A percentile compares a stretch with the other conserved stretches of the same genome.
These are phyloP conservation scores for Spatholobus suberectus DNA, from an alignment of 306 rosid genomes.

Conservation along the genomic window DNA sequence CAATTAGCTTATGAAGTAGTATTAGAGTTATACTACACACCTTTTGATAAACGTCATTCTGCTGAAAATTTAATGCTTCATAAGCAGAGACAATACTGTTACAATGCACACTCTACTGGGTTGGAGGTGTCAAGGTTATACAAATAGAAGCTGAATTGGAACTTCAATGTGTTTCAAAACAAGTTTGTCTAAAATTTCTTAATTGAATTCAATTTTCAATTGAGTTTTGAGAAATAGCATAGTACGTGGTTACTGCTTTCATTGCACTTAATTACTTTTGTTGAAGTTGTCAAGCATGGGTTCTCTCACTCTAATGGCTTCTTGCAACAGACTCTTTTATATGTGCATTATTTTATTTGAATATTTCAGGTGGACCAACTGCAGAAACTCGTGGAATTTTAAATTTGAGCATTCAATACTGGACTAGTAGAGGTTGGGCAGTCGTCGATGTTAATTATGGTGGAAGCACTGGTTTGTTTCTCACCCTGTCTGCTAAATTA, in stretches of 20 bases:
- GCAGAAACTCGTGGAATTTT: conserved; percentile 76
- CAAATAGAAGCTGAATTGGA: not conserved
- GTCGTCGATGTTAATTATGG: conserved; percentile 89
- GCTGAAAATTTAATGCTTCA: not conserved
- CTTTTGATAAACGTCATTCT: not conserved
- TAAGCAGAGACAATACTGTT: not conserved
- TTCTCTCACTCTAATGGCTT: conserved; percentile 5
- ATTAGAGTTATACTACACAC: not conserved
- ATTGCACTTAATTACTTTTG: conserved; percentile 17
- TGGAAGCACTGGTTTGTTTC: conserved; percentile 96
- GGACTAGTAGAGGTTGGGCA: conserved; percentile 99
- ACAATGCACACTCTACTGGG: not conserved
- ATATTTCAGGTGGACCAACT: conserved; percentile 93
- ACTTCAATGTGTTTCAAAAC: conserved; percentile 9
- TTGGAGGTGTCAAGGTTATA: not conserved
- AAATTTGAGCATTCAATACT: conserved; percentile 80
- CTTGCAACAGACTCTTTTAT: not conserved
- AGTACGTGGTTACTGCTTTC: not conserved
- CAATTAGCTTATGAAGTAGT: not conserved
- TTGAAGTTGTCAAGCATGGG: not conserved
- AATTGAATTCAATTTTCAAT: not conserved
- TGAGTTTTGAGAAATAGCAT: not conserved
- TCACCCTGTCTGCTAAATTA: conserved; percentile 24
- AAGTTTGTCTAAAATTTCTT: conserved; percentile 11
- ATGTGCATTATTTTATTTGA: conserved; percentile 10